Evolutionary conservation across 169 alveolate species (phyloP), one percentile per base, ranked within the genome.

Genomic region (Condylostoma magnum): DNA sequence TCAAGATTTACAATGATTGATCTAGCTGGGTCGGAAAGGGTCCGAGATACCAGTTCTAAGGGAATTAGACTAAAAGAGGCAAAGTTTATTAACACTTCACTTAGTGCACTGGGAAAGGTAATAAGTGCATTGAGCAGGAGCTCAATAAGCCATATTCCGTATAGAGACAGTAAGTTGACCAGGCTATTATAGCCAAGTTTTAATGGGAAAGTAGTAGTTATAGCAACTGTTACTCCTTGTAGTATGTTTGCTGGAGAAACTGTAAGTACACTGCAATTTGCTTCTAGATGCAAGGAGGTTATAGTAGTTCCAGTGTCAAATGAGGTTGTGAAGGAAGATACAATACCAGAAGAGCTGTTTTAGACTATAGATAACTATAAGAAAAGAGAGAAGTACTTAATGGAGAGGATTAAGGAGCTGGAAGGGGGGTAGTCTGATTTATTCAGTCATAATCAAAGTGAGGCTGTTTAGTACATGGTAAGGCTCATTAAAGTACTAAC

Each of bases 251-350:
- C 84, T 58, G 79, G 79, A 47, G 96, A 93, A 72, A 90, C 95
- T n/a, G 55, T 80, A n/a, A 83, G 92, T 47, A 90, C 97, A n/a
- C 78, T 93, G n/a, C 78, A 89, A 66, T 93, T 90, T 80, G 95
- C 97, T 22, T 8, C 46, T n/a, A 30, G 71, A 41, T 60, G 71
- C 37, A 60, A 60, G 43, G 46, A 60, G 43, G 71, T 60, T 0
- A 27, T 60, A 1, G 10, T 34, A n/a, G 8, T 60, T 60, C 56
- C 71, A 22, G 57, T 41, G 2, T 20, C 43, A 1, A 22, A 55
- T 18, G 31, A 50, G 20, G 48, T n/a, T n/a, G n/a, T n/a, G n/a
- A n/a, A 55, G 33, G 31, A 37, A 58, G 28, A 6, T 10, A 6
- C 30, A 50, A 6, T 15, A 50, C 22, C 6, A 6, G 6, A 50